A percentile compares a stretch with the other conserved stretches of the same genome.
phyloP scores from a whole-genome alignment of 345 rosid species.

The Eucalyptus pauciflora region DNA sequence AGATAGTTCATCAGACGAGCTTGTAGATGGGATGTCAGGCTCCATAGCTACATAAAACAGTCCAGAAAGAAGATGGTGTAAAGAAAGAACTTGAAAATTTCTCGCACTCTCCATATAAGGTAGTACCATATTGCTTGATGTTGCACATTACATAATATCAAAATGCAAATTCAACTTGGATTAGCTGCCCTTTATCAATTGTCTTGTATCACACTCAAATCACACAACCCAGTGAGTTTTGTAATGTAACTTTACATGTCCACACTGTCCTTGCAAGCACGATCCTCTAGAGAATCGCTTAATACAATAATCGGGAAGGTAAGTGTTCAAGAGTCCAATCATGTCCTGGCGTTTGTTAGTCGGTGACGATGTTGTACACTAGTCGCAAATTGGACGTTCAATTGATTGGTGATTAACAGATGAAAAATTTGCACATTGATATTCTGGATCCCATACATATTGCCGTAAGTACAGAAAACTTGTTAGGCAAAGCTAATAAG shows the following conservation, averaged over 20 bases:
- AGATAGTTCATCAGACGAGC: neutral
- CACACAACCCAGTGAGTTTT: too few species aligned
- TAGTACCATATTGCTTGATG: neutral
- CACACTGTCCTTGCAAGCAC: too few species aligned
- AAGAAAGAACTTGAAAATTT: too few species aligned
- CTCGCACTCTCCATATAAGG: neutral
- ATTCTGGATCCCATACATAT: neutral
- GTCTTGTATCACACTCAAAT: neutral
- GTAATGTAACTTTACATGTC: too few species aligned
- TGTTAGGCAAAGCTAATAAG: neutral
- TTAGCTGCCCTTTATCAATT: neutral
- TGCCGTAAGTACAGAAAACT: neutral
- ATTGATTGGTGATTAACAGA: neutral
- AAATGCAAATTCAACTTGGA: neutral
- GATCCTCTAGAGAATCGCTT: neutral
- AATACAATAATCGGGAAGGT: neutral
- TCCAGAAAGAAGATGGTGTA: neutral
- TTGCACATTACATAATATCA: neutral
- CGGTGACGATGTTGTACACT: neutral
- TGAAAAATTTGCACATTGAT: neutral
- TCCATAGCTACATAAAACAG: neutral
- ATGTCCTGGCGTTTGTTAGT: neutral
- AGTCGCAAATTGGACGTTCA: rapidly evolving
- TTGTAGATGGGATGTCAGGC: neutral
- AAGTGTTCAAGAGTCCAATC: neutral